These are phyloP conservation scores for Thraustochytrium sp. DNA, from an alignment of 352 stramenopile species.

Conservation along the genomic window DNA sequence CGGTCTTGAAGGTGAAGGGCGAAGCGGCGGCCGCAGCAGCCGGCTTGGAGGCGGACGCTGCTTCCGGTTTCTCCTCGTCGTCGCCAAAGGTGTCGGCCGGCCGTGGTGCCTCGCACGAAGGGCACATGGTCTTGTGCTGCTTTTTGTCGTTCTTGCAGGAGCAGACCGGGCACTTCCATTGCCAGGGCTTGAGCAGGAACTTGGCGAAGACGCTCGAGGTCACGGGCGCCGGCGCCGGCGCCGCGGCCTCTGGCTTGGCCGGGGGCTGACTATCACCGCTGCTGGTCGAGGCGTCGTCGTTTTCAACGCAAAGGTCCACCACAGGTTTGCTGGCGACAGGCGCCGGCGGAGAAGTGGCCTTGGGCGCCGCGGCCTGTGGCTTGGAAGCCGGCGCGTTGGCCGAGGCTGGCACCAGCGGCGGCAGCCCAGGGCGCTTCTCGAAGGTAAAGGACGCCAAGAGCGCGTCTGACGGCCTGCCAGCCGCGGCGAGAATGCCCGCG, in stretches of 20 bases:
- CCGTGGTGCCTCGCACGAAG: conserved; percentile 9
- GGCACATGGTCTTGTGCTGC: background rate
- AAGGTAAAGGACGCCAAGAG: background rate
- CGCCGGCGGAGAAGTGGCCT: no score
- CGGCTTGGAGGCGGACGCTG: background rate
- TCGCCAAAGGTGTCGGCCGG: background rate
- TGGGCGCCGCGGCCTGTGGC: background rate
- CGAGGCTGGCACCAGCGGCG: background rate
- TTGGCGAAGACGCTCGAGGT: conserved; percentile 22
- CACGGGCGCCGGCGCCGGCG: background rate
- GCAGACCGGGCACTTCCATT: conserved; percentile 33
- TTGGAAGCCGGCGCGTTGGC: background rate
- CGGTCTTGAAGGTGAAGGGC: background rate
- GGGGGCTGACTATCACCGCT: no score
- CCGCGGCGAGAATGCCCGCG: background rate
- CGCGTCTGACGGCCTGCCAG: background rate
- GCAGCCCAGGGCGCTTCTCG: background rate
- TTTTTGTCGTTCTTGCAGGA: conserved; percentile 10
- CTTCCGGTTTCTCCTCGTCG: background rate
- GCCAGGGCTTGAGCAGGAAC: background rate
- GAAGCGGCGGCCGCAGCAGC: background rate
- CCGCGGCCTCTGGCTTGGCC: background rate
- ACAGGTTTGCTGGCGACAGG: no score
- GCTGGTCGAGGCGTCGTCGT: no score
- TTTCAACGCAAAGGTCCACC: no score